Percentiles rank a stretch among this genome's conserved stretches.
phyloP scores from a whole-genome alignment of 1,284 basidiomycete genomes.

The Malassezia restricta region DNA sequence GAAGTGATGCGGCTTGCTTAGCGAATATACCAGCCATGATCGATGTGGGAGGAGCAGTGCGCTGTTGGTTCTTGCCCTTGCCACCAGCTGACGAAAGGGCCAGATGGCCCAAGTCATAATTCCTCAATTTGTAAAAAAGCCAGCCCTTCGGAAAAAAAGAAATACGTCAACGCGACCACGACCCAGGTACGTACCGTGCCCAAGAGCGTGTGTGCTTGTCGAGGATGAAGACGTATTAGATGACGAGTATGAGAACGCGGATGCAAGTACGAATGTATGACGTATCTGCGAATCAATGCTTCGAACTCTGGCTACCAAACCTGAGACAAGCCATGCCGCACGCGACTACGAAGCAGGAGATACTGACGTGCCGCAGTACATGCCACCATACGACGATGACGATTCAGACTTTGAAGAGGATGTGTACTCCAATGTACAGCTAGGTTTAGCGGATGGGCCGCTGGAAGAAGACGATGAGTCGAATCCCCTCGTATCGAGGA shows the following conservation, averaged over 20 bases:
- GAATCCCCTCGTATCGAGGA: conserved; percentile 43
- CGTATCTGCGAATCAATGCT: conserved; percentile 21
- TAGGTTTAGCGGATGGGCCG: conserved; percentile 38
- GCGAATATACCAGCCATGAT: conserved; percentile 3
- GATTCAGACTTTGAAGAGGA: conserved; percentile 34
- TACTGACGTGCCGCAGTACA: conserved; percentile 2
- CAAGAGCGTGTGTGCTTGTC: background rate
- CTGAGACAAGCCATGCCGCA: conserved; percentile 16
- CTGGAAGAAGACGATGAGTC: conserved; percentile 33
- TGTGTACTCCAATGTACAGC: conserved; percentile 28
- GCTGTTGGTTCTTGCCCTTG: no score
- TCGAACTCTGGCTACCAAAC: conserved; percentile 38
- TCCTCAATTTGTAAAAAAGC: no score
- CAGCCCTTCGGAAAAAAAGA: no score
- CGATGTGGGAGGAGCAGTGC: background rate
- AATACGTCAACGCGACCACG: no score
- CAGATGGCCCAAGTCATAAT: no score
- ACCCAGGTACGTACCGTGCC: no score
- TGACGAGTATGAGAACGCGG: conserved; percentile 38
- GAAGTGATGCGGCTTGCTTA: conserved; percentile 6
- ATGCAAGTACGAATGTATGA: conserved; percentile 4
- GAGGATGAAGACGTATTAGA: conserved; percentile 34
- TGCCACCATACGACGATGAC: conserved; percentile 18
- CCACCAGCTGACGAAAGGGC: no score
- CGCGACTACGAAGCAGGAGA: background rate